Percentiles rank a stretch among this genome's conserved stretches.
These are phyloP conservation scores for Huntiella abstrusa DNA, from an alignment of 2,329 filamentous ascomycete species.

Conservation along the genomic window DNA sequence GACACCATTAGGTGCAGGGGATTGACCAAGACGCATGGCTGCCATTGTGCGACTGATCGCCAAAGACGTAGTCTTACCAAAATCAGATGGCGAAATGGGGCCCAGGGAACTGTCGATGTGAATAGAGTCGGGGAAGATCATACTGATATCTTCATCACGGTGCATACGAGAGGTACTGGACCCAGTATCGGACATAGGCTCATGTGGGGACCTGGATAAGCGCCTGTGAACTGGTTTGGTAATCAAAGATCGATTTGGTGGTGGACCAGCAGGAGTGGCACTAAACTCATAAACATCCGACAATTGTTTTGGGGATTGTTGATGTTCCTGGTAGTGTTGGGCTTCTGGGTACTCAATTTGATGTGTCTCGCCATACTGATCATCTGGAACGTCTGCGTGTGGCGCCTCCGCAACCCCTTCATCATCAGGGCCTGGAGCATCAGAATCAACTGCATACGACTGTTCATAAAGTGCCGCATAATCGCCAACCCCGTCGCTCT, in stretches of 20 bases:
- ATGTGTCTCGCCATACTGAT: background rate
- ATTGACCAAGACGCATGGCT: constrained; percentile 15
- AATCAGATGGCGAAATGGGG: constrained; percentile 22
- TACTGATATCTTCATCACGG: constrained; percentile 32
- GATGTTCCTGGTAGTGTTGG: background rate
- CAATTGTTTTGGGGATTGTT: background rate
- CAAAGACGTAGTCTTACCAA: constrained; percentile 36
- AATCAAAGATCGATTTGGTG: background rate
- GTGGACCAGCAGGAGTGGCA: background rate
- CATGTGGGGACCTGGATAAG: background rate
- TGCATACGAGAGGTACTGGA: constrained; percentile 10
- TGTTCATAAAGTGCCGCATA: constrained; percentile 5
- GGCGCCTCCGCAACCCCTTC: background rate
- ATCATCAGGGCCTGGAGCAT: too few relatives aligned
- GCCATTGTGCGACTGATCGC: constrained; percentile 38
- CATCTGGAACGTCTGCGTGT: background rate
- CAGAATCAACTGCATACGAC: background rate
- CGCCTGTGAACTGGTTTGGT: too few relatives aligned
- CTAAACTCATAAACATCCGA: background rate
- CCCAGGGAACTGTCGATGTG: constrained; percentile 27
- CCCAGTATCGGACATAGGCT: constrained; percentile 5
- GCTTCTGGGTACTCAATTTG: background rate
- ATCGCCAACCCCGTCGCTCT: background rate
- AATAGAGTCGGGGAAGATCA: constrained; percentile 38
- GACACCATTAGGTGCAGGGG: constrained; percentile 1